These are phyloP conservation scores for Botrytis byssoidea DNA, from an alignment of 2,329 filamentous ascomycete species.

Conservation along the genomic window DNA sequence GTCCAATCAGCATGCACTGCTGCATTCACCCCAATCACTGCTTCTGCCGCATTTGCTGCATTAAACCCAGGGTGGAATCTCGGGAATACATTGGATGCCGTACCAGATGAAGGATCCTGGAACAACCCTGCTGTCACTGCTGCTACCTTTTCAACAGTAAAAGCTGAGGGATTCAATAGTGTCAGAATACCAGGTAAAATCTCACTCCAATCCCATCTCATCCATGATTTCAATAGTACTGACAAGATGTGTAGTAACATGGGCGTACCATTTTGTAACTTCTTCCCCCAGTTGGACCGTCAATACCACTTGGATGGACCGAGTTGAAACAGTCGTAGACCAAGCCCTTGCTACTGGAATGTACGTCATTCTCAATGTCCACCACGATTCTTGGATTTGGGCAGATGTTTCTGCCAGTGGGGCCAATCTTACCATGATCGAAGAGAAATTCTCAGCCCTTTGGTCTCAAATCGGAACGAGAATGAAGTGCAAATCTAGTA, in stretches of 20 bases:
- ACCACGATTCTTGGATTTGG: conserved; percentile 61
- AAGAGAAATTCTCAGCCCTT: conserved; percentile 54
- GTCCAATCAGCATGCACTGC: conserved; percentile 24
- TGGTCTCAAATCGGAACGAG: conserved; percentile 58
- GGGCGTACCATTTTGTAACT: conserved; percentile 54
- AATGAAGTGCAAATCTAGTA: conserved; percentile 53
- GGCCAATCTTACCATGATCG: conserved; percentile 52
- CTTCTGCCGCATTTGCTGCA: conserved; percentile 41
- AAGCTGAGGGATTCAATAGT: conserved; percentile 55
- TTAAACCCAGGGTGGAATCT: conserved; percentile 60
- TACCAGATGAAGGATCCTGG: conserved; percentile 57
- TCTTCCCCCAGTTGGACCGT: conserved; percentile 54
- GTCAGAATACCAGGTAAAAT: conserved; percentile 52
- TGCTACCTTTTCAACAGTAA: conserved; percentile 51
- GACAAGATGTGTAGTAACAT: conserved; percentile 48
- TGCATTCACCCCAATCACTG: conserved; percentile 29
- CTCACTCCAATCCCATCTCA: neutral
- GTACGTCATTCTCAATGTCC: conserved; percentile 56
- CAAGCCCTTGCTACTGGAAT: conserved; percentile 51
- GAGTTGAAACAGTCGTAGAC: conserved; percentile 58
- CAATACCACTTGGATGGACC: conserved; percentile 53
- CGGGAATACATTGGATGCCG: conserved; percentile 58
- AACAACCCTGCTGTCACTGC: conserved; percentile 53
- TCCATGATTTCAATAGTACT: neutral
- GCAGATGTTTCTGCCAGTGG: conserved; percentile 49